Conservation (phyloP, 2,329 filamentous ascomycete genomes). For the Ceratocystis albifundus region DNA sequence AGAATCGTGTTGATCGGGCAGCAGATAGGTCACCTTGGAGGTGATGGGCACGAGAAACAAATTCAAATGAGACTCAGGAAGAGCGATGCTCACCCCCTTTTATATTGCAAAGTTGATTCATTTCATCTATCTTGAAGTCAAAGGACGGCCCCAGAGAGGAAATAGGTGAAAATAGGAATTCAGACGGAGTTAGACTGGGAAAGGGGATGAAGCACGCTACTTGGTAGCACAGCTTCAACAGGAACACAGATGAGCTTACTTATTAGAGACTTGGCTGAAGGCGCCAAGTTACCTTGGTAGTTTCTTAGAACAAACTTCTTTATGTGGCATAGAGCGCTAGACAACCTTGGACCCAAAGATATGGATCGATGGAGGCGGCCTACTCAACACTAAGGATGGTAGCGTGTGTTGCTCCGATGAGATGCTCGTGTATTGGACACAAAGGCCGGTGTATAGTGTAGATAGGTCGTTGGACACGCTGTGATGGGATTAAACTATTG, state of each 20-base stretch:
- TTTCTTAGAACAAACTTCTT: neutral
- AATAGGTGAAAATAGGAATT: neutral
- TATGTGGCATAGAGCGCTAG: neutral
- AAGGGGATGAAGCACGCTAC: neutral
- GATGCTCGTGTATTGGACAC: neutral
- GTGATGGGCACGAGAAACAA: neutral
- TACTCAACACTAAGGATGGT: constrained; percentile 7
- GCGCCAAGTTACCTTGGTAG: neutral
- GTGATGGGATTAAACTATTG: neutral
- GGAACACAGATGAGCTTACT: neutral
- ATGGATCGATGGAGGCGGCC: neutral
- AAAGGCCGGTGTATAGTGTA: neutral
- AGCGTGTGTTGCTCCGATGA: neutral
- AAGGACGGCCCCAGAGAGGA: neutral
- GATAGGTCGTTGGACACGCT: neutral
- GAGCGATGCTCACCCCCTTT: neutral
- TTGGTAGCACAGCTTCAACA: constrained; percentile 3
- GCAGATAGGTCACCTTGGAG: neutral
- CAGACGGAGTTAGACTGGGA: neutral
- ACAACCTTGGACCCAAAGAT: neutral
- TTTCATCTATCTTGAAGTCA: neutral
- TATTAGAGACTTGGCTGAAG: neutral
- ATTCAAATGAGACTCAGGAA: neutral
- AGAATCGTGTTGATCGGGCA: too few species aligned
- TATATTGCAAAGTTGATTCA: neutral